phyloP scores from a whole-genome alignment of 805 yeast species.

The Zygosaccharomyces rouxii region DNA sequence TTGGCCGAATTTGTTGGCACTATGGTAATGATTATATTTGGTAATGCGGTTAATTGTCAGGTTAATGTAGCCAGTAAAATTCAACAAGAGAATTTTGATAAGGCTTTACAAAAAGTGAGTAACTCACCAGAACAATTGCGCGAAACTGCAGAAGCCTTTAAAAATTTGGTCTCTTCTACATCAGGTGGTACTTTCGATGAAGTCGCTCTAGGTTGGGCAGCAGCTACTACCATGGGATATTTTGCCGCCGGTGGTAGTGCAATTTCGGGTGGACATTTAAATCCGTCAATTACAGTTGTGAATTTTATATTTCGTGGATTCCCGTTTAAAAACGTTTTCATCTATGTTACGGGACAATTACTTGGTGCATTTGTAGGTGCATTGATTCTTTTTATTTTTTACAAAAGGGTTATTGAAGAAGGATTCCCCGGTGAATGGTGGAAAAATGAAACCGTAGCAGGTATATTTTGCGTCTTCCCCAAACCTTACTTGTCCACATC shows the following conservation, averaged over 20 bases:
- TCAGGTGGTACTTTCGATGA: slow-evolving; percentile 41
- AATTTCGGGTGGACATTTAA: slow-evolving; percentile 54
- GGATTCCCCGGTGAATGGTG: slow-evolving; percentile 28
- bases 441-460: slow-evolving; percentile 35
- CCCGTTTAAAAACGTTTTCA: slow-evolving; percentile 45
- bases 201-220: slow-evolving; percentile 49
- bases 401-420: slow-evolving; percentile 36
- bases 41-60: slow-evolving; percentile 49
- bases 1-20: slow-evolving; percentile 53
- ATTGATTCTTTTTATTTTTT: slow-evolving; percentile 43
- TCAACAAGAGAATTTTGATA: slow-evolving; percentile 18
- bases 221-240: slow-evolving; percentile 50
- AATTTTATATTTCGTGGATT: slow-evolving; percentile 48
- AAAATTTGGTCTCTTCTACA: slow-evolving; percentile 21
- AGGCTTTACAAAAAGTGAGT: slow-evolving; percentile 8
- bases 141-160: slow-evolving; percentile 14
- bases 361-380: slow-evolving; percentile 49
- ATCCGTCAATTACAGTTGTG: slow-evolving; percentile 49
- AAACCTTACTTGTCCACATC: slow-evolving; percentile 37
- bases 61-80: slow-evolving; percentile 33
- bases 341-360: slow-evolving; percentile 45
- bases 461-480: slow-evolving; percentile 47
- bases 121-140: slow-evolving; percentile 6
- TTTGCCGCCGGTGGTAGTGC: slow-evolving; percentile 47
- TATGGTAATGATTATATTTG: slow-evolving; percentile 42